Evolutionary conservation across 805 yeast genomes (phyloP).

Genomic region (Teunomyces tritomae): DNA sequence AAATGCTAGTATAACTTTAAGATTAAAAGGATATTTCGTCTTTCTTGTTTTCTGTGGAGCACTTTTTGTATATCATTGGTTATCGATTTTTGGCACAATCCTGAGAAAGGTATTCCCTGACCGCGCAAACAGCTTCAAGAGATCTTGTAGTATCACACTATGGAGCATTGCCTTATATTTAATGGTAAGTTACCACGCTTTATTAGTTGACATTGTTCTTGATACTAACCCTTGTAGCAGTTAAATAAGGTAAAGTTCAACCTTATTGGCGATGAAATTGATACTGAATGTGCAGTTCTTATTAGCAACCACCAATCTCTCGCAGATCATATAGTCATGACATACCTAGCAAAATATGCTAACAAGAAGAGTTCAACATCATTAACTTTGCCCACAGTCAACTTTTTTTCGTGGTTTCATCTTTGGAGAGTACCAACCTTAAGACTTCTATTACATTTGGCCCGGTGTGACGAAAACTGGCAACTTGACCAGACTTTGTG

Average conservation of each 20-base stretch:
- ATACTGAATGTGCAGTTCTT: conserved; percentile 35
- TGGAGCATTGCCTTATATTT: conserved; percentile 32
- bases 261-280: conserved; percentile 42
- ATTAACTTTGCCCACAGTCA: conserved; percentile 41
- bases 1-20: conserved; percentile 4
- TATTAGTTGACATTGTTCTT: too few relatives aligned
- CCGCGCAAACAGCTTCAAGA: conserved; percentile 15
- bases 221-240: conserved; percentile 16
- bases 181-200: conserved; percentile 17
- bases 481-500: conserved; percentile 42
- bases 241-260: conserved; percentile 36
- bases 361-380: conserved; percentile 15
- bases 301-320: conserved; percentile 65
- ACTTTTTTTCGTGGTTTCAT: conserved; percentile 69
- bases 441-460: conserved; percentile 43
- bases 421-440: conserved; percentile 62
- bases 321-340: conserved; percentile 60
- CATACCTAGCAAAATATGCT: conserved; percentile 34
- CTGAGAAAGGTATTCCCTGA: conserved; percentile 16
- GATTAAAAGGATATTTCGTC: background rate
- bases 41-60: background rate
- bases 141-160: conserved; percentile 16
- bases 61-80: background rate
- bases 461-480: conserved; percentile 71
- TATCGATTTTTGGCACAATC: background rate